Evolutionary conservation across 108 stramenopile species (phyloP).

Genomic region (Fragilaria radians): DNA sequence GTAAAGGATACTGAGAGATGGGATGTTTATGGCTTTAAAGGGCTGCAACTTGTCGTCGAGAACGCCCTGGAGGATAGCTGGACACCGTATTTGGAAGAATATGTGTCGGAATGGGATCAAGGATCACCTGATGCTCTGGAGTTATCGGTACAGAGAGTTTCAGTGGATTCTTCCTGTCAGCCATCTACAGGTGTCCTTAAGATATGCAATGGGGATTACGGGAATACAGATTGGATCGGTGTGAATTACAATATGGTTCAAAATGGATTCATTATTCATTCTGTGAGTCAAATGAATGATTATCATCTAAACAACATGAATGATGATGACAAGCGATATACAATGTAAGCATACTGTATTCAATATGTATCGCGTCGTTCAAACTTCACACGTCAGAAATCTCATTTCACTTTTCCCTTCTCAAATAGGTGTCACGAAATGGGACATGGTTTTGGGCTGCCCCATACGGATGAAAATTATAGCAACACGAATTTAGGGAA

Average conservation of each 20-base stretch:
- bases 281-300: conserved; percentile 41
- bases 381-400: neutral
- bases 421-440: conserved; percentile 30
- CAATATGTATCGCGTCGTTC: neutral
- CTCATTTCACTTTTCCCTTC: neutral
- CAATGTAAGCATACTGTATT: conserved; percentile 11
- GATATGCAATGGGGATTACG: conserved; percentile 47
- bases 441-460: conserved; percentile 36
- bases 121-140: conserved; percentile 25
- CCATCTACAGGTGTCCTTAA: conserved; percentile 2
- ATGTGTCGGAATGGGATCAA: conserved; percentile 25
- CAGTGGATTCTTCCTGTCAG: conserved; percentile 8
- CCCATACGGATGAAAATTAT: conserved; percentile 15
- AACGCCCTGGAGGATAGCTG: conserved; percentile 27
- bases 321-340: conserved; percentile 19
- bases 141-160: conserved; percentile 6
- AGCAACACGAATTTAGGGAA: conserved; percentile 9
- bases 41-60: conserved; percentile 15
- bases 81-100: conserved; percentile 14
- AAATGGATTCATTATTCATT: conserved; percentile 13
- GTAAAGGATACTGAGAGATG: neutral
- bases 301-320: conserved; percentile 13
- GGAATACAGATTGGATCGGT: conserved; percentile 43
- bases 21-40: neutral
- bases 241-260: conserved; percentile 11